Evolutionary conservation across 371 early-diverging fungal species (phyloP).

Genomic region (Mortierella sp.): DNA sequence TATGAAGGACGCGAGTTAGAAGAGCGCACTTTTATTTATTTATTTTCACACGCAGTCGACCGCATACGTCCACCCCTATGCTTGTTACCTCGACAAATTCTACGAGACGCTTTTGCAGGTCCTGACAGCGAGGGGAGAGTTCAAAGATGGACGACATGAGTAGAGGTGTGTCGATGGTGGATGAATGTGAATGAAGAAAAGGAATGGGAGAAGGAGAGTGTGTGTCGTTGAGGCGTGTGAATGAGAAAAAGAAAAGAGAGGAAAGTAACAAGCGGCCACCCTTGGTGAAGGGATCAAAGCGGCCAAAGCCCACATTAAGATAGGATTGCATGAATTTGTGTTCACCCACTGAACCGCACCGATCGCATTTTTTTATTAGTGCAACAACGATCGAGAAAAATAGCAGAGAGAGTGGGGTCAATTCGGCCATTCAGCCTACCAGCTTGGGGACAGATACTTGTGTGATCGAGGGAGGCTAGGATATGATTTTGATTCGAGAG

Average conservation of each 20-base stretch:
- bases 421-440: neutral
- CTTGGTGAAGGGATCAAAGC: conserved; percentile 1
- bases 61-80: no score
- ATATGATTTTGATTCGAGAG: neutral
- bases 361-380: neutral
- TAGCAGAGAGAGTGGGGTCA: neutral
- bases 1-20: neutral
- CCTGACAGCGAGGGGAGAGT: conserved; percentile 76
- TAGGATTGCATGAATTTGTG: neutral
- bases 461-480: neutral
- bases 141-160: conserved; percentile 55
- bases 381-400: neutral
- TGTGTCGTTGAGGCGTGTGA: neutral
- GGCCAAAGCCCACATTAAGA: neutral
- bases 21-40: neutral
- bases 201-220: neutral
- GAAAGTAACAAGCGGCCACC: neutral
- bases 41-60: neutral
- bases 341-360: neutral
- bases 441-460: neutral
- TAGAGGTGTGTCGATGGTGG: no score
- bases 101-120: conserved; percentile 75
- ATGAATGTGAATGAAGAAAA: neutral
- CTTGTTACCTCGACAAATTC: conserved; percentile 83
- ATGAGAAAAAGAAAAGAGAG: neutral